Evolutionary conservation across 1,284 basidiomycete species (phyloP), one percentile per base, ranked within the genome.

Genomic region (Boletus mariae): DNA sequence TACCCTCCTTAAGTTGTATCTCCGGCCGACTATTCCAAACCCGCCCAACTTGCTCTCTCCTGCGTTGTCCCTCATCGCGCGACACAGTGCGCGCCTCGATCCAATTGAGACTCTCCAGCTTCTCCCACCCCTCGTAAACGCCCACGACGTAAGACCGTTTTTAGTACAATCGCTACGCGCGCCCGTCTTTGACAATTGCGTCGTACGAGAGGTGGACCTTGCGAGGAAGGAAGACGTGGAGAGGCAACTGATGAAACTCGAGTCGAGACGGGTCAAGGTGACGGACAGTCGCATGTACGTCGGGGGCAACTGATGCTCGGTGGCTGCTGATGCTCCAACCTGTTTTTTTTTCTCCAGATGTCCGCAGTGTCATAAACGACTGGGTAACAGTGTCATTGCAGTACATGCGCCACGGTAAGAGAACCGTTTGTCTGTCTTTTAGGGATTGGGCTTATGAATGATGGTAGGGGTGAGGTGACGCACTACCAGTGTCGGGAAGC

Each of bases 331-430:
- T 41, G 9, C 34, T 41, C 4, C 28, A 29, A 53, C 23, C 31
- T 15, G 3, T 11, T 15, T 42, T 12, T 26, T 13, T 13, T n/a
- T 4, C 25, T 2, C 9, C 15, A 96, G 94, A 71, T 98, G 97
- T 65, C 94, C 94, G 0, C 89, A 94, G 66, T 99, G 96, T 69
- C 90, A 95, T 67, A 98, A 98, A 66, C 83, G 95, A 20, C 75
- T 99, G 28, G 97, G 97, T 1, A 90, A 87, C 61, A 95, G 92
- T 56, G 94, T 97, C 37, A 94, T 99, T 61, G 93, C 95, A 1
- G 93, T 98, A 0, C 94, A 96, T 75, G 78, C 87, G 15, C 94
- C 94, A 57, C 79, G 82, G 87, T 87, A 60, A 64, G 79, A 54
- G 0, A 12, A 23, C 10, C 11, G 13, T 46, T 35, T 11, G 29